These are phyloP conservation scores for Cylindrotheca fusiformis DNA, from an alignment of 108 stramenopile species.

Conservation along the genomic window DNA sequence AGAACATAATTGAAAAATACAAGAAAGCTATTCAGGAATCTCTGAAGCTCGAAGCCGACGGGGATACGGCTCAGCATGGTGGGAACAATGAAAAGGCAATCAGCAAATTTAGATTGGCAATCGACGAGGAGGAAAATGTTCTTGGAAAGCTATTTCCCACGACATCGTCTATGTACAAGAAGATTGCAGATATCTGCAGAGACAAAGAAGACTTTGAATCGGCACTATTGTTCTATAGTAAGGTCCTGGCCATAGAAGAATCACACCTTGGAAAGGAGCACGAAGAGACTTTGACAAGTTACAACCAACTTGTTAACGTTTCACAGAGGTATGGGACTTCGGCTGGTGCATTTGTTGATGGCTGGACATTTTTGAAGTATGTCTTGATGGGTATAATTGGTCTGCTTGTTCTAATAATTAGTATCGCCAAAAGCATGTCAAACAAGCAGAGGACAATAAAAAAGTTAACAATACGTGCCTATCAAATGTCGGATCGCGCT, in stretches of 20 bases:
- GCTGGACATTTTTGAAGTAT: not conserved
- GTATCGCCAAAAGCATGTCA: not conserved
- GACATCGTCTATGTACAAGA: not conserved
- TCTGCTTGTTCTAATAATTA: constrained; percentile 1
- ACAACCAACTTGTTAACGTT: constrained; percentile 2
- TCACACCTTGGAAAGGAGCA: not conserved
- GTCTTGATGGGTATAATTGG: constrained; percentile 2
- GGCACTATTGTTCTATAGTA: constrained; percentile 1
- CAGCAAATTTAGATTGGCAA: constrained; percentile 1
- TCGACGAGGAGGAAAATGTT: not conserved
- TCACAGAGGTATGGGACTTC: not conserved
- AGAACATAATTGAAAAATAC: not conserved
- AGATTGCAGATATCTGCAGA: not conserved
- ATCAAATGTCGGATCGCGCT: too few species aligned
- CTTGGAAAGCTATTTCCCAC: constrained; percentile 3
- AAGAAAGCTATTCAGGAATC: not conserved
- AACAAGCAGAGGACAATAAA: not conserved
- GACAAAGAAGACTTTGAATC: constrained; percentile 5
- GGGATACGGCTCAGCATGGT: not conserved
- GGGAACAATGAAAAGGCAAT: not conserved
- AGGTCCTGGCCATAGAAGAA: constrained; percentile 7
- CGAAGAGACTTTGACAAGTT: not conserved
- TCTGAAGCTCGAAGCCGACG: not conserved
- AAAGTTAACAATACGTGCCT: not conserved
- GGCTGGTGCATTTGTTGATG: not conserved